Evolutionary conservation across 176 grass and related monocot genomes (phyloP).

Genomic region (Paspalum vaginatum): DNA sequence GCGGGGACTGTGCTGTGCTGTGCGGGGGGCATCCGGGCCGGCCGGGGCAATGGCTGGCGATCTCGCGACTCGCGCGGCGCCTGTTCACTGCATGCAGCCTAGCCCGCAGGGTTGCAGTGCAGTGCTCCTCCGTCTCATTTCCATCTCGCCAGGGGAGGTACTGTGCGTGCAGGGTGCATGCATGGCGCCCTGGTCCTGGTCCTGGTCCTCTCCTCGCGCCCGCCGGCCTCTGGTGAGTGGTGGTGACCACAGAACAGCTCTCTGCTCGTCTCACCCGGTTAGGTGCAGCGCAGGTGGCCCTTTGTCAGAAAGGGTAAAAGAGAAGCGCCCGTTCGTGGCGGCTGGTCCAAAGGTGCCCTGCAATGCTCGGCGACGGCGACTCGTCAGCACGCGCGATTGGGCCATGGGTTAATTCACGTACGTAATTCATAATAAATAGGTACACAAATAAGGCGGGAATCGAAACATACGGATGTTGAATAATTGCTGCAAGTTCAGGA

Average conservation of each 20-base stretch:
- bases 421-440: too few relatives aligned
- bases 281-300: neutral
- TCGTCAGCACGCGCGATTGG: too few relatives aligned
- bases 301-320: neutral
- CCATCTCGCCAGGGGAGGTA: slow-evolving; percentile 12
- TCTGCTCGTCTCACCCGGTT: neutral
- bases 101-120: neutral
- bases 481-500: neutral
- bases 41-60: too few relatives aligned
- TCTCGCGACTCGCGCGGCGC: neutral
- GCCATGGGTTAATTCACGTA: too few relatives aligned
- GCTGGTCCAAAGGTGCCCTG: neutral
- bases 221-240: neutral
- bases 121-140: neutral
- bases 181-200: neutral
- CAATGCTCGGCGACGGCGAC: neutral
- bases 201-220: neutral
- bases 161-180: neutral
- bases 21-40: neutral
- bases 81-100: neutral
- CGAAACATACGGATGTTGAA: too few relatives aligned
- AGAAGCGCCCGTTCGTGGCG: neutral
- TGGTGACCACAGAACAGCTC: neutral
- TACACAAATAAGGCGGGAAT: too few relatives aligned
- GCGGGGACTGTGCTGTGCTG: slow-evolving; percentile 22